A percentile compares a stretch with the other conserved stretches of the same genome.
Conservation (phyloP, 768 basidiomycete species). For the Scleroderma bovista region DNA sequence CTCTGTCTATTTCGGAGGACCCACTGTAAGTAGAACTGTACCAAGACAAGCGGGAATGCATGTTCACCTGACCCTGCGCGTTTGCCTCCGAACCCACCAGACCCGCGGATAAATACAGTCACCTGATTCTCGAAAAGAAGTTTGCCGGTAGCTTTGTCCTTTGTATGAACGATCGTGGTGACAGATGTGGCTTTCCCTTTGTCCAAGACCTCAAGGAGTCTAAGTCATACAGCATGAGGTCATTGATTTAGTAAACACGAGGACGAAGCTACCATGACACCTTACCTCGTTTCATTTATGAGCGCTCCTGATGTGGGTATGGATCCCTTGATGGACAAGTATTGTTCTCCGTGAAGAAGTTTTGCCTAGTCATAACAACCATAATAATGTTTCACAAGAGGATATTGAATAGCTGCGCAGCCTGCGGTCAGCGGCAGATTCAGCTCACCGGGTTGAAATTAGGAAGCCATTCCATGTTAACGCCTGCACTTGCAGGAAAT, state of each 20-base stretch:
- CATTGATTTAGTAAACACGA: neutral
- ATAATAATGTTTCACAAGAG: neutral
- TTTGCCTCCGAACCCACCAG: constrained; percentile 96
- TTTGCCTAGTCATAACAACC: constrained; percentile 56
- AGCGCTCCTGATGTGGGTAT: constrained; percentile 84
- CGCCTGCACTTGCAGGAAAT: constrained; percentile 61
- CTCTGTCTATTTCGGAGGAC: constrained; percentile 58
- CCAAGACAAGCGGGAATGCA: neutral
- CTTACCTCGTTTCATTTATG: constrained; percentile 64
- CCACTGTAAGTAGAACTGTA: neutral
- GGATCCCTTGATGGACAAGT: constrained; percentile 76
- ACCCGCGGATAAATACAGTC: constrained; percentile 87
- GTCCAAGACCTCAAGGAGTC: constrained; percentile 75
- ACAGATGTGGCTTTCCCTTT: constrained; percentile 94
- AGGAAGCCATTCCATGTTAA: constrained; percentile 83
- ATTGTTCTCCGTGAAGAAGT: constrained; percentile 97
- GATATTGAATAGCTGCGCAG: neutral
- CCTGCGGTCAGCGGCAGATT: neutral
- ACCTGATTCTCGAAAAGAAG: constrained; percentile 89
- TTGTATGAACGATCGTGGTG: constrained; percentile 71
- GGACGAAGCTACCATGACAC: constrained; percentile 13
- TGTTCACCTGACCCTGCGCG: constrained; percentile 68
- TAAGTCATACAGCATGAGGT: constrained; percentile 19
- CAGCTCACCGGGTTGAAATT: constrained; percentile 86
- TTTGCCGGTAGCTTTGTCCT: constrained; percentile 71